These are phyloP conservation scores for Lactarius deliciosus DNA, from an alignment of 768 basidiomycete species.

Conservation along the genomic window DNA sequence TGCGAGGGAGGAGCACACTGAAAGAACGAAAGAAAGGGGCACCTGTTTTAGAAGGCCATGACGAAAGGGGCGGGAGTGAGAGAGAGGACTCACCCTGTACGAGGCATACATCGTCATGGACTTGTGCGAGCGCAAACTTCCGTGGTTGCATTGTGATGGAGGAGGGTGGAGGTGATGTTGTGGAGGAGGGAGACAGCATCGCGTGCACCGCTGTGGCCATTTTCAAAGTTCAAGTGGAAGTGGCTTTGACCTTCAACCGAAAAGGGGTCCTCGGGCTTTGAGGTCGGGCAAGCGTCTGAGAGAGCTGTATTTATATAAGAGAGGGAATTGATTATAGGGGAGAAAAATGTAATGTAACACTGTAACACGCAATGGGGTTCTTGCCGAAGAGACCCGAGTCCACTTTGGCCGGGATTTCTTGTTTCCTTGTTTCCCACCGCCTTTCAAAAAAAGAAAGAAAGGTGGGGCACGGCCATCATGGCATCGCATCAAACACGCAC, in stretches of 20 bases:
- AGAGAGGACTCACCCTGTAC: conserved; percentile 28
- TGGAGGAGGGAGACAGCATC: neutral
- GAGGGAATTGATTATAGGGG: neutral
- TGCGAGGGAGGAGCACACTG: conserved; percentile 24
- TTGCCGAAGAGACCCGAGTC: neutral
- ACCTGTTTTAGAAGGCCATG: neutral
- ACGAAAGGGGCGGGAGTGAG: neutral
- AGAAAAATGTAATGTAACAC: conserved; percentile 11
- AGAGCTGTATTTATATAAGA: conserved; percentile 12
- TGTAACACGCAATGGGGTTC: conserved; percentile 7
- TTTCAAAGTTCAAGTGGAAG: neutral
- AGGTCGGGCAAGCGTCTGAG: neutral
- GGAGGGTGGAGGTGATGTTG: conserved; percentile 7
- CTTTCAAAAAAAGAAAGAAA: neutral
- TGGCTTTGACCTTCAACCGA: neutral
- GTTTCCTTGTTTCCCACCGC: neutral
- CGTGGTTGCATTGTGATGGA: neutral
- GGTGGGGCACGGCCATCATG: conserved; percentile 1
- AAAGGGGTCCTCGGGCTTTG: neutral
- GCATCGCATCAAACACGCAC: neutral
- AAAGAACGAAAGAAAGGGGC: neutral
- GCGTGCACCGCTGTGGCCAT: conserved; percentile 20
- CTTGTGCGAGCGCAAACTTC: conserved; percentile 31
- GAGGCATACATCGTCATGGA: conserved; percentile 30
- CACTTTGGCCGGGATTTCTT: neutral